Base-by-base conservation (phyloP, 371 early-diverging fungal species). In the Sporodiniella umbellata region DNA sequence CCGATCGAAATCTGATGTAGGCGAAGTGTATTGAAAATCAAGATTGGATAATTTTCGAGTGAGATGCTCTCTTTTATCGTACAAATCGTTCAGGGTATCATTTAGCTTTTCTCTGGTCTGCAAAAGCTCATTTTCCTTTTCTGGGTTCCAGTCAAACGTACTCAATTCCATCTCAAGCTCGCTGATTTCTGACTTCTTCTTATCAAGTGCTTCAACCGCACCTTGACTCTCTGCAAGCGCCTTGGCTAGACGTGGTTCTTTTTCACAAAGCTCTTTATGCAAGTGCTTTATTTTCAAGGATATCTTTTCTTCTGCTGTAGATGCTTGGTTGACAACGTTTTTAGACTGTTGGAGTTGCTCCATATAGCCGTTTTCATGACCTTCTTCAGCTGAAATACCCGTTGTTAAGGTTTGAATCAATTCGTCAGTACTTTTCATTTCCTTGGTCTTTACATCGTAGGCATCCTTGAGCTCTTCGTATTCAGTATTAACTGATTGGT, bases 311-410 rank as follows among this genome's bases (percentile, higher is more conserved):
- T 80, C 79, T 15, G 70, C 70, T 0, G 92, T 87, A 0, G 70
- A 69, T 0, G 85, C 80, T 22, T 74, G 64, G 40, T 68, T 78
- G 12, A 74, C 75, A 11, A 66, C 70, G 47, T 75, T 77, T 54
- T 84, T 88, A 28, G 85, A 79, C 31, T 79, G 76, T 60, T 90
- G 89, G 8, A 98, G 64, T 60, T 96, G 96, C 58, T 95, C 90
- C 84, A 90, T 84, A 54, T 94, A 98, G 0, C 98, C 96, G 57
- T 86, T 91, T 53, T 96, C 94, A 47, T 89, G 87, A 3, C 96
- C 95, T 64, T 93, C 92, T 47, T 88, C 83, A 1, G 92, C 86
- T 2, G 96, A 79, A 15, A 97, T 70, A 26, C 99, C 99, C 0
- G 97, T 97, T 0, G 93, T 89, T 18, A 98, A 75, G 1, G 95